phyloP scores from a whole-genome alignment of 2,329 filamentous ascomycete genomes.

The Penicillium hesseltinei region DNA sequence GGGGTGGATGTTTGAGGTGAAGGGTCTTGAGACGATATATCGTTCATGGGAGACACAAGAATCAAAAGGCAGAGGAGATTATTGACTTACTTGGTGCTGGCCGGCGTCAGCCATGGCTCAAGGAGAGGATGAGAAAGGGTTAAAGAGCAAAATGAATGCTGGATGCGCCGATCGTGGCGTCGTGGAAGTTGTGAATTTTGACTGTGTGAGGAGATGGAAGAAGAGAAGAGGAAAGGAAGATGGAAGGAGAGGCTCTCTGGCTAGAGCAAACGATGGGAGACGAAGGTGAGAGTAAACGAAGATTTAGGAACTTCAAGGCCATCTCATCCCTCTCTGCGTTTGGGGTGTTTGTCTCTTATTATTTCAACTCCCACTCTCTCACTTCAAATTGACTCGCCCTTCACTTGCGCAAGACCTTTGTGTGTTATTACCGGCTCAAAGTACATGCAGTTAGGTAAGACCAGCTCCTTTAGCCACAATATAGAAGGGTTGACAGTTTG shows the following conservation, averaged over 20 bases:
- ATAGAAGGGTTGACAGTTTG: too few species aligned
- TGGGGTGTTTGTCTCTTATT: neutral
- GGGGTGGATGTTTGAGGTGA: neutral
- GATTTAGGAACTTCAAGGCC: neutral
- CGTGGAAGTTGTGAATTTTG: neutral
- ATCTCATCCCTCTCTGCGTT: neutral
- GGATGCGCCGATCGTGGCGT: neutral
- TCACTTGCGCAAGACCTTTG: too few species aligned
- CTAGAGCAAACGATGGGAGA: neutral
- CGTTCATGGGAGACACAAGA: neutral
- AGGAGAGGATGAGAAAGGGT: neutral
- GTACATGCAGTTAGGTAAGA: too few species aligned
- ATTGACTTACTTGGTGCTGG: neutral
- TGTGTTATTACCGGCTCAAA: too few species aligned
- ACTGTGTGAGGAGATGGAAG: neutral
- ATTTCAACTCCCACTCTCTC: neutral
- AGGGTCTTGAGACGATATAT: neutral
- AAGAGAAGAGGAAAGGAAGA: neutral
- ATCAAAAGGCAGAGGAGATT: neutral
- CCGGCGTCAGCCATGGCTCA: neutral
- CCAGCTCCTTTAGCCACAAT: too few species aligned
- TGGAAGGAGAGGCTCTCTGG: neutral
- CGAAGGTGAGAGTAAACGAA: neutral
- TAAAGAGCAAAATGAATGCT: neutral
- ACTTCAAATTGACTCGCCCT: too few species aligned